A percentile compares a stretch with the other conserved stretches of the same genome.
Evolutionary conservation across 371 early-diverging fungal species (phyloP).

Genomic region (Mucor circinelloides): DNA sequence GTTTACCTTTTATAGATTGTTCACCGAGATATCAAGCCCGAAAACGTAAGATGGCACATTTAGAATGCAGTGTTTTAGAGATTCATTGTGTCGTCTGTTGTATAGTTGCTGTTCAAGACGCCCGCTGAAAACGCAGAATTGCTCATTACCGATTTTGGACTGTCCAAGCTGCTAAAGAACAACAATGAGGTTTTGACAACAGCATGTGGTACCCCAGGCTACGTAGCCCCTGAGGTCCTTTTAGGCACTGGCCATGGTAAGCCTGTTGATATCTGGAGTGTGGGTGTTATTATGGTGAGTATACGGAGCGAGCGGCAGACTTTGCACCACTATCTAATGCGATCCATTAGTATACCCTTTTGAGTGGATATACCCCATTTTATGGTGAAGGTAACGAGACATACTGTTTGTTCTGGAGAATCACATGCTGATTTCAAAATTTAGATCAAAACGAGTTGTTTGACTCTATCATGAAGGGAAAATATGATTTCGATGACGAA

Average conservation of each 20-base stretch:
- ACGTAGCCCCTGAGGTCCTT: slow-evolving; percentile 87
- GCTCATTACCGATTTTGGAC: slow-evolving; percentile 79
- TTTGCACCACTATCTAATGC: not conserved
- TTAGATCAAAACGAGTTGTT: slow-evolving; percentile 61
- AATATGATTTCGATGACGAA: slow-evolving; percentile 72
- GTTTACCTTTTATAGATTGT: slow-evolving; percentile 54
- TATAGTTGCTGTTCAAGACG: slow-evolving; percentile 59
- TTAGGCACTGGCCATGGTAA: slow-evolving; percentile 62
- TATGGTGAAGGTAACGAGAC: slow-evolving; percentile 57
- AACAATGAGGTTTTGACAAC: slow-evolving; percentile 66
- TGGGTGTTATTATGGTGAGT: slow-evolving; percentile 82
- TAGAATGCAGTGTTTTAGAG: not conserved
- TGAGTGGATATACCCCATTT: slow-evolving; percentile 89
- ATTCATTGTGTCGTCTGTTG: not conserved
- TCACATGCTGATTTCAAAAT: slow-evolving; percentile 8
- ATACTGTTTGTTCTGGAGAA: not conserved
- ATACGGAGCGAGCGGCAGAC: not conserved
- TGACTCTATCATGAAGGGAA: slow-evolving; percentile 62
- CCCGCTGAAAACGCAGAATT: slow-evolving; percentile 53
- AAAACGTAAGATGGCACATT: slow-evolving; percentile 52
- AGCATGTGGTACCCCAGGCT: slow-evolving; percentile 85
- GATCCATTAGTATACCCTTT: slow-evolving; percentile 62
- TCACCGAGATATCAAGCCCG: slow-evolving; percentile 86
- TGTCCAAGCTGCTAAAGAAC: slow-evolving; percentile 71
- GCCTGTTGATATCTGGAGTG: slow-evolving; percentile 86